Conservation (phyloP, 768 basidiomycete species). For the Collybia sordida region DNA sequence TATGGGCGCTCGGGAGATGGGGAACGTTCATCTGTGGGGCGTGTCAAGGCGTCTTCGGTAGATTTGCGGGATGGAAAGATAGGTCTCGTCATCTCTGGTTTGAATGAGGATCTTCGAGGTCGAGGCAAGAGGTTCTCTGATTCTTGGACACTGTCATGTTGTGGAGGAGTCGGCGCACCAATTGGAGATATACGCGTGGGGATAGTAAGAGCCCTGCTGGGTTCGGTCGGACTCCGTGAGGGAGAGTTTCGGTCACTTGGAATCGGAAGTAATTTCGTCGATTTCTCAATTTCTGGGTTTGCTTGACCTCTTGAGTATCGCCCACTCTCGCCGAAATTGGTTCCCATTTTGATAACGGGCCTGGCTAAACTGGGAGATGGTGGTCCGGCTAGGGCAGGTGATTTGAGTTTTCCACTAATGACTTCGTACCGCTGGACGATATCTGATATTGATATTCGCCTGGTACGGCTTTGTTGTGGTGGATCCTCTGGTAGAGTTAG, state of each 20-base stretch:
- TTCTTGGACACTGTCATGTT: conserved; percentile 11
- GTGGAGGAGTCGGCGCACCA: conserved; percentile 10
- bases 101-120: conserved; percentile 27
- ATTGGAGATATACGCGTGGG: conserved; percentile 1
- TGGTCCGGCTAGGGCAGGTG: conserved; percentile 19
- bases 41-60: conserved; percentile 14
- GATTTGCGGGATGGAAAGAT: conserved; percentile 17
- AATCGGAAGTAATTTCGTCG: neutral
- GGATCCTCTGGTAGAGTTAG: conserved; percentile 49
- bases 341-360: conserved; percentile 11
- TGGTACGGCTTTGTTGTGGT: conserved; percentile 36
- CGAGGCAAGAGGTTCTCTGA: conserved; percentile 21
- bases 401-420: conserved; percentile 43
- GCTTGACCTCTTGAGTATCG: conserved; percentile 9
- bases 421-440: conserved; percentile 85
- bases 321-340: conserved; percentile 6
- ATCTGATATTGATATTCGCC: conserved; percentile 80
- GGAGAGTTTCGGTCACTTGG: conserved; percentile 7
- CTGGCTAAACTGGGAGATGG: conserved; percentile 31
- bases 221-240: conserved; percentile 9
- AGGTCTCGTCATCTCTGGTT: conserved; percentile 20
- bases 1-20: conserved; percentile 78
- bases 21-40: conserved; percentile 35
- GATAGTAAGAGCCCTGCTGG: neutral
- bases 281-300: conserved; percentile 8